Evolutionary conservation across 2,329 filamentous ascomycete species (phyloP), one percentile per base, ranked within the genome.

Genomic region (Hirsutella rhossiliensis): DNA sequence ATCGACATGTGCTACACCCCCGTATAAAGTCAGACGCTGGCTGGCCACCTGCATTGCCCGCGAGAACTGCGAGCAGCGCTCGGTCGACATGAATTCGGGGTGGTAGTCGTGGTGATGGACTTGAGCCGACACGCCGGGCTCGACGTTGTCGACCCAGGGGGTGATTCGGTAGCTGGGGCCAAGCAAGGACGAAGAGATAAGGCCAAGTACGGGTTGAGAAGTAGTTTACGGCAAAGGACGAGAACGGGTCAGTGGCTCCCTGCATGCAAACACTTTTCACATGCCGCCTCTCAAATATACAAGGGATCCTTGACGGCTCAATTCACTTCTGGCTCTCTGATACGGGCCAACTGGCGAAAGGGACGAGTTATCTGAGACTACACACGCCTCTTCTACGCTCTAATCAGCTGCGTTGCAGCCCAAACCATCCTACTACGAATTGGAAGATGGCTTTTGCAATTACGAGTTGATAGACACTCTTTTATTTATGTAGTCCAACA

Each of bases 251-350:
- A 27, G 61, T 54, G 2, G 73, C 55, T 18, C 67, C 72, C 52
- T 81, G 78, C 53, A 82, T 82, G 48, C 70, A 58, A 81, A 77
- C 0, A 77, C 76, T 60, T 82, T 82, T 77, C 77, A 82, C 61
- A 82, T 79, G 11, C 78, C 69, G n/a, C n/a, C n/a, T n/a, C n/a
- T n/a, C n/a, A n/a, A n/a, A n/a, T n/a, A n/a, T n/a, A n/a, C n/a
- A n/a, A n/a, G n/a, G n/a, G n/a, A n/a, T n/a, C n/a, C n/a, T n/a
- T n/a, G n/a, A n/a, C n/a, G n/a, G n/a, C n/a, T n/a, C n/a, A n/a
- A n/a, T n/a, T n/a, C n/a, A n/a, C n/a, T n/a, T n/a, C n/a, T n/a
- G n/a, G n/a, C n/a, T n/a, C n/a, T n/a, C n/a, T n/a, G n/a, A n/a
- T n/a, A n/a, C n/a, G n/a, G n/a, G n/a, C n/a, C n/a, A n/a, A n/a